Base-by-base conservation (phyloP, 1,284 basidiomycete species). In the Cryptococcus neoformans region DNA sequence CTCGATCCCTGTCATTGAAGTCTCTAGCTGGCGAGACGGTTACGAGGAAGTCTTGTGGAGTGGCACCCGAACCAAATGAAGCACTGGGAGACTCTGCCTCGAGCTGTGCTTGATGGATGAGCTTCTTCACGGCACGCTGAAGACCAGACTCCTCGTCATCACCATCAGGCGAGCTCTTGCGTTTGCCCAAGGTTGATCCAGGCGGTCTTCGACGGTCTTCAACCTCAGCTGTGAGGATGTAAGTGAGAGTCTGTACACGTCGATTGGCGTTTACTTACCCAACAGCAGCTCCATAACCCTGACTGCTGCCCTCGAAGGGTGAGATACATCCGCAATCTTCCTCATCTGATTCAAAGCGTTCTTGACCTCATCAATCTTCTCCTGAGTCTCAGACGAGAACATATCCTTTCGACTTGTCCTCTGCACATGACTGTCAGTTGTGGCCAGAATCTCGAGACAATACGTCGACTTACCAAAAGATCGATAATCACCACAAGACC, bases 401-500 rank as follows among this genome's bases (percentile, higher is more conserved):
- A 78, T 72, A 12, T 75, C 69, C 17, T 63, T 58, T 34, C 66
- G 55, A 7, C 67, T 61, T 6, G 73, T 74, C 17, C 73, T 68
- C 62, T 66, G 34, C n/a, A 44, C 4, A 8, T 28, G 28, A 28
- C 14, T 6, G 42, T 60, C 52, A 53, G 54, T 36, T 28, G 28
- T 4, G 12, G 9, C 28, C 12, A 16, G 16, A 11, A n/a, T 1
- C 38, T 11, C 38, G 37, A 10, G 21, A 42, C 8, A n/a, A 34
- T 12, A 14, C 36, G 16, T 14, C 11, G 5, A 61, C 70, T 67
- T 38, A 70, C 69, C 46, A 79, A 63, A 11, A 79, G 64, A 57
- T 79, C 78, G 51, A 76, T 80, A 56, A 78, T 73, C 39, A 79
- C 63, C 17, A 79, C 76, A 46, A 77, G 65, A 10, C 71, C 74